Base-by-base conservation (phyloP, 2,329 filamentous ascomycete genomes). In the Epichloe gansuensis region DNA sequence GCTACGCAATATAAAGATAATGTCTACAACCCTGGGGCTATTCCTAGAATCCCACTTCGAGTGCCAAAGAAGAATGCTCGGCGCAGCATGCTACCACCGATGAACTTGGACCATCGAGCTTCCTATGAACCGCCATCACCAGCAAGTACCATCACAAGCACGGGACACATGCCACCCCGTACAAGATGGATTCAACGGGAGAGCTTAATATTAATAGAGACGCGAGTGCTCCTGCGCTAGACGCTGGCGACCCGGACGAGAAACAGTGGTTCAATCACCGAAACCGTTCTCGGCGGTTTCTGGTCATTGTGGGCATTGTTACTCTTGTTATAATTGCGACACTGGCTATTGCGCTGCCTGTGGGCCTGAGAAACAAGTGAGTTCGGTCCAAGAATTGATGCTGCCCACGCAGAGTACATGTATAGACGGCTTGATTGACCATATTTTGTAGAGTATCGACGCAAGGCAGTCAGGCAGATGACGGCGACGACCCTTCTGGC, bases 341-440 rank as follows among this genome's bases (percentile, higher is more conserved):
- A 0, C 52, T 75, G 35, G 65, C 66, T 0, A 62, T 72, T 34
- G 73, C 72, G 0, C 58, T 75, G 31, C 63, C 67, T 0, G 49
- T 74, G 38, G 72, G 72, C 1, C 52, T 73, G 52, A 65, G 64
- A 34, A 63, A 66, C 44, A 61, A 58, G 71, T 55, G 15, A 52
- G 50, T 52, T 15, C 13, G 3, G 15, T 43, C 41, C 28, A 28
- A 28, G 2, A 28, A 28, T 7, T 28, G 8, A 31, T 31, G 28
- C 28, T 31, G 28, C 28, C 28, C 8, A 31, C 28, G 9, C 28
- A 11, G 8, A 31, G 3, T 31, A 11, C 3, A 31, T 31, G 28
- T 31, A 31, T 31, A 11, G 8, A 31, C 28, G 28, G 8, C 28
- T 31, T 31, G 28, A 31, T 11, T 31, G 28, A 31, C 28, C 8